Conservation (phyloP, 2,329 filamentous ascomycete genomes). For the Atkinsonella texensis region DNA sequence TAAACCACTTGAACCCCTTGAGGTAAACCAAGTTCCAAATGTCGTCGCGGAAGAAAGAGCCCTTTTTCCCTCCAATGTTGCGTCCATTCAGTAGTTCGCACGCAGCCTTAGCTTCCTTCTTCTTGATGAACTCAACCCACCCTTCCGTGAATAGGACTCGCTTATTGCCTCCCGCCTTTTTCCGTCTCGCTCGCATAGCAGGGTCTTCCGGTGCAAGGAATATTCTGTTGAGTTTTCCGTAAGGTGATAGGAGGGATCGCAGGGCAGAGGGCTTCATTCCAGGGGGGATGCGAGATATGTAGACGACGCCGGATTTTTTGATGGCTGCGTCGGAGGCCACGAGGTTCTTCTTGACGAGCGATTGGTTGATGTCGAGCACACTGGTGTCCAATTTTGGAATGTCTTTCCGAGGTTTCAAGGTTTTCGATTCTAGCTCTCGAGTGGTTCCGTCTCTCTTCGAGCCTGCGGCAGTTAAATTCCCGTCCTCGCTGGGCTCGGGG, state of each 20-base stretch:
- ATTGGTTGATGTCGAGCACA: slow-evolving; percentile 38
- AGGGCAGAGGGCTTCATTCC: slow-evolving; percentile 81
- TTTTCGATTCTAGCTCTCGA: slow-evolving; percentile 13
- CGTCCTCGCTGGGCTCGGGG: slow-evolving; percentile 18
- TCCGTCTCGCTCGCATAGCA: slow-evolving; percentile 49
- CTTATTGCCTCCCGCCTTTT: slow-evolving; percentile 68
- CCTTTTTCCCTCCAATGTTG: slow-evolving; percentile 74
- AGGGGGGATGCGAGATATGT: slow-evolving; percentile 72
- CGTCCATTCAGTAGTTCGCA: slow-evolving; percentile 66
- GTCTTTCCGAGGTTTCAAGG: slow-evolving; percentile 8
- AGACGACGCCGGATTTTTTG: slow-evolving; percentile 67
- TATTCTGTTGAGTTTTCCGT: slow-evolving; percentile 64
- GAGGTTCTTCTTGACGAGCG: slow-evolving; percentile 55
- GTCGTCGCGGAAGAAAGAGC: slow-evolving; percentile 73
- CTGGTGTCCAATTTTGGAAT: slow-evolving; percentile 19
- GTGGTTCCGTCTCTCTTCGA: slow-evolving; percentile 2
- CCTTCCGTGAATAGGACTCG: slow-evolving; percentile 73
- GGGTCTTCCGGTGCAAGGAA: slow-evolving; percentile 71
- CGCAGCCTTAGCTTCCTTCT: slow-evolving; percentile 64
- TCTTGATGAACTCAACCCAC: slow-evolving; percentile 72
- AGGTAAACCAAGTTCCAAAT: slow-evolving; percentile 78
- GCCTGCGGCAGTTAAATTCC: slow-evolving; percentile 2
- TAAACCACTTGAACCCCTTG: slow-evolving; percentile 72
- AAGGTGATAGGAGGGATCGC: slow-evolving; percentile 60
- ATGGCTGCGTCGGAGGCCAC: slow-evolving; percentile 51